Conservation (phyloP, 805 yeast species). For the Metschnikowia kofuensis region DNA sequence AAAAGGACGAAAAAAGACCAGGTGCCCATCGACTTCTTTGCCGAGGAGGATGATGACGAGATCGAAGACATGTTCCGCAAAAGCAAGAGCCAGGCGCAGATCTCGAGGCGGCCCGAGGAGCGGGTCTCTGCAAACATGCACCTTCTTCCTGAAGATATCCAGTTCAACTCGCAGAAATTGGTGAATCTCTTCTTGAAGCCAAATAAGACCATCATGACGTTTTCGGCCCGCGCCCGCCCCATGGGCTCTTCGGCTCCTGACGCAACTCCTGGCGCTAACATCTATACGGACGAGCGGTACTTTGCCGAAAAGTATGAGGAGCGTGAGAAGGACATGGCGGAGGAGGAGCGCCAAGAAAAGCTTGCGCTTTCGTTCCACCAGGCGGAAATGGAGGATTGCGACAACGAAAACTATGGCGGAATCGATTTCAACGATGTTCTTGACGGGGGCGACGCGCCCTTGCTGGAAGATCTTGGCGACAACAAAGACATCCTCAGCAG, state of each 20-base stretch:
- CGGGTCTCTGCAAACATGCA: slow-evolving; percentile 29
- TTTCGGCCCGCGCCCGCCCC: slow-evolving; percentile 5
- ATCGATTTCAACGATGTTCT: slow-evolving; percentile 45
- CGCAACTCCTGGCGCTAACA: slow-evolving; percentile 6
- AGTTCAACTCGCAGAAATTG: slow-evolving; percentile 66
- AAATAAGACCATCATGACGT: slow-evolving; percentile 35
- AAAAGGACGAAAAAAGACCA: slow-evolving; percentile 24
- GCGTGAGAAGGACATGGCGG: slow-evolving; percentile 32
- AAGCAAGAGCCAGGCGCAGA: slow-evolving; percentile 23
- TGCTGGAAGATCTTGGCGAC: slow-evolving; percentile 10
- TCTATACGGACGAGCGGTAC: slow-evolving; percentile 60
- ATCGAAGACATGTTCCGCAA: slow-evolving; percentile 32
- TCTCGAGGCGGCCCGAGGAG: slow-evolving; percentile 32
- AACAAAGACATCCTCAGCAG: slow-evolving; percentile 15
- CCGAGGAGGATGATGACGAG: slow-evolving; percentile 28
- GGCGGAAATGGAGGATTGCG: slow-evolving; percentile 40
- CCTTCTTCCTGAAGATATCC: slow-evolving; percentile 69
- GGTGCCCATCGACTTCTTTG: slow-evolving; percentile 30
- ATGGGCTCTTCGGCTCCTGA: neutral
- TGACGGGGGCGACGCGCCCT: slow-evolving; percentile 22
- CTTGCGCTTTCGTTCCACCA: slow-evolving; percentile 38
- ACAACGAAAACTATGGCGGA: slow-evolving; percentile 36
- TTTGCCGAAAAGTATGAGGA: slow-evolving; percentile 63
- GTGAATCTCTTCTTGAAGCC: slow-evolving; percentile 72
- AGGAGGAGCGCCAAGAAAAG: slow-evolving; percentile 32